Evolutionary conservation across 2,329 filamentous ascomycete species (phyloP).

Genomic region (Nemania serpens): DNA sequence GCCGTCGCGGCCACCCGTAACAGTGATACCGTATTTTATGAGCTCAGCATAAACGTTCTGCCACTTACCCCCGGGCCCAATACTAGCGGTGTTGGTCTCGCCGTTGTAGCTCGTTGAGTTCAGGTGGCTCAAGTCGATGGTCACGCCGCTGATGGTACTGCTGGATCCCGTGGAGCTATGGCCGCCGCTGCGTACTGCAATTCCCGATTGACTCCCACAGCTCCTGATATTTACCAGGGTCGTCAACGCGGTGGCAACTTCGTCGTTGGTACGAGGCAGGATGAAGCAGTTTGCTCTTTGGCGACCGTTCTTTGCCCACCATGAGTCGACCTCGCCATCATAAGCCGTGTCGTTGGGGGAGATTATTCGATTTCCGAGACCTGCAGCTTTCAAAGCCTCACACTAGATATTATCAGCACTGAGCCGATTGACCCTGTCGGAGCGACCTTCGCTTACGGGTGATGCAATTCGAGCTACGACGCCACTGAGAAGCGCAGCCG

Average conservation of each 20-base stretch:
- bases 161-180: slow-evolving; percentile 51
- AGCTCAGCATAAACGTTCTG: slow-evolving; percentile 35
- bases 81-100: slow-evolving; percentile 39
- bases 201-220: slow-evolving; percentile 41
- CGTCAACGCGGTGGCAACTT: slow-evolving; percentile 32
- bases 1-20: slow-evolving; percentile 38
- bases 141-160: slow-evolving; percentile 50
- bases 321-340: slow-evolving; percentile 32
- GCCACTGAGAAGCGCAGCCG: slow-evolving; percentile 2
- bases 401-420: slow-evolving; percentile 24
- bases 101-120: slow-evolving; percentile 41
- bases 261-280: slow-evolving; percentile 30
- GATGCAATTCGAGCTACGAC: slow-evolving; percentile 3
- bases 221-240: slow-evolving; percentile 26
- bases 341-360: slow-evolving; percentile 31
- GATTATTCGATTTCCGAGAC: slow-evolving; percentile 33
- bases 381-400: slow-evolving; percentile 31
- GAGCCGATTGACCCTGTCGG: neutral
- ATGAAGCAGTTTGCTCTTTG: slow-evolving; percentile 34
- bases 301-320: slow-evolving; percentile 32
- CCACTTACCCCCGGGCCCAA: slow-evolving; percentile 43
- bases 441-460: slow-evolving; percentile 9
- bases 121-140: slow-evolving; percentile 49
- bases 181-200: slow-evolving; percentile 56
- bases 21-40: slow-evolving; percentile 31